phyloP scores from a whole-genome alignment of 2,329 filamentous ascomycete species.

The Colletotrichum phormii region DNA sequence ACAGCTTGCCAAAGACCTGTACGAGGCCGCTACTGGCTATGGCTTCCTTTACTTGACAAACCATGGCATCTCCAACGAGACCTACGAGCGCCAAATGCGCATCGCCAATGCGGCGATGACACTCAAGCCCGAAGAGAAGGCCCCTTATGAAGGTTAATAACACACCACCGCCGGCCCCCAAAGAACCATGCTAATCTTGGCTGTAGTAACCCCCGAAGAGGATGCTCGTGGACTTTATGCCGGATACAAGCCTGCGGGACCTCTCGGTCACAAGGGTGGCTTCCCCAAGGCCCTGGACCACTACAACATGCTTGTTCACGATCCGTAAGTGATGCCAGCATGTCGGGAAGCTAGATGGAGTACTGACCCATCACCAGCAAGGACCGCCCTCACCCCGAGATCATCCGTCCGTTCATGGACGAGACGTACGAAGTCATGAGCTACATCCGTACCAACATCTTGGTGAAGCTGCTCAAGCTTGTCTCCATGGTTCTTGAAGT shows the following conservation, averaged over 20 bases:
- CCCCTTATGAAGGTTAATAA: conserved; percentile 41
- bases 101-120: conserved; percentile 45
- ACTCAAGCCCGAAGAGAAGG: conserved; percentile 42
- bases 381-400: conserved; percentile 36
- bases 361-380: conserved; percentile 12
- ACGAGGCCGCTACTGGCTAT: conserved; percentile 42
- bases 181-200: not conserved
- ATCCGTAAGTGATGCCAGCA: conserved; percentile 25
- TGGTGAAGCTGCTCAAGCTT: conserved; percentile 50
- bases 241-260: conserved; percentile 44
- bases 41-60: conserved; percentile 43
- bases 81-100: conserved; percentile 42
- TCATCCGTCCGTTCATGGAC: conserved; percentile 40
- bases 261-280: conserved; percentile 36
- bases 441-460: conserved; percentile 43
- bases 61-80: conserved; percentile 44
- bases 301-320: conserved; percentile 32
- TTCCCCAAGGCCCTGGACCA: conserved; percentile 21
- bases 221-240: conserved; percentile 44
- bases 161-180: too few relatives aligned
- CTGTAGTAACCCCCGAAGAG: conserved; percentile 43
- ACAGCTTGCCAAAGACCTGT: conserved; percentile 44
- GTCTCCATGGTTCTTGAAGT: conserved; percentile 53
- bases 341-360: too few relatives aligned
- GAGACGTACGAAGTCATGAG: conserved; percentile 44